Conservation (phyloP, 139 green algal genomes). For the Chlorella ohadii region DNA sequence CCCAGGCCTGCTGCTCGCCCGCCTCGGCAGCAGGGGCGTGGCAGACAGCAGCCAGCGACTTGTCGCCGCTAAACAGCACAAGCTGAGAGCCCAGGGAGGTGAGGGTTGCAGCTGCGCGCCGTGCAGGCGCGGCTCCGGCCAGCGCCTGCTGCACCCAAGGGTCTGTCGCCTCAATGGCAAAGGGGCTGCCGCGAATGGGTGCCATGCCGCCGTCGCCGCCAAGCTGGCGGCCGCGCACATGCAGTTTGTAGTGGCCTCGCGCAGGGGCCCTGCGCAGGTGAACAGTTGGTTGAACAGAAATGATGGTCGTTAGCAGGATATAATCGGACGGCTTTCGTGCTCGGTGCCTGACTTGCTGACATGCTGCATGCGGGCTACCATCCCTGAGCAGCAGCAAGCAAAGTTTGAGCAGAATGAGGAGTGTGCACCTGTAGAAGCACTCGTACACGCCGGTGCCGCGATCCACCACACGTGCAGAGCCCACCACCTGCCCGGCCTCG, state of each 20-base stretch:
- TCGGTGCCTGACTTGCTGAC: too few relatives aligned
- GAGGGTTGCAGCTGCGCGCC: conserved; percentile 67
- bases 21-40: conserved; percentile 24
- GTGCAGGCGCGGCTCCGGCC: conserved; percentile 63
- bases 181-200: conserved; percentile 79
- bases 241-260: conserved; percentile 65
- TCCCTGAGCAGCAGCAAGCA: too few relatives aligned
- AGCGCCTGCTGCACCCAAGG: conserved; percentile 76
- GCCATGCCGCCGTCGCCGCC: conserved; percentile 58
- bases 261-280: conserved; percentile 38
- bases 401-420: too few relatives aligned
- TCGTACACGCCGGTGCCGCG: conserved; percentile 79
- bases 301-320: too few relatives aligned
- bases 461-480: conserved; percentile 66
- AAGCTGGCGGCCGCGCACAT: conserved; percentile 76
- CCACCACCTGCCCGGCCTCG: conserved; percentile 62
- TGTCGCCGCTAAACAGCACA: conserved; percentile 79
- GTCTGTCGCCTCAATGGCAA: conserved; percentile 67
- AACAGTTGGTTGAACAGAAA: too few relatives aligned
- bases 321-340: too few relatives aligned
- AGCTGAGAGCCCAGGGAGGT: conserved; percentile 59
- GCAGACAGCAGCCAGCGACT: conserved; percentile 69
- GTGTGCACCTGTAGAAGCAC: conserved; percentile 22
- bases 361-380: too few relatives aligned
- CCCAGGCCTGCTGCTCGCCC: conserved; percentile 54